phyloP scores from a whole-genome alignment of 768 basidiomycete genomes.

The Psilocybe azurescens region DNA sequence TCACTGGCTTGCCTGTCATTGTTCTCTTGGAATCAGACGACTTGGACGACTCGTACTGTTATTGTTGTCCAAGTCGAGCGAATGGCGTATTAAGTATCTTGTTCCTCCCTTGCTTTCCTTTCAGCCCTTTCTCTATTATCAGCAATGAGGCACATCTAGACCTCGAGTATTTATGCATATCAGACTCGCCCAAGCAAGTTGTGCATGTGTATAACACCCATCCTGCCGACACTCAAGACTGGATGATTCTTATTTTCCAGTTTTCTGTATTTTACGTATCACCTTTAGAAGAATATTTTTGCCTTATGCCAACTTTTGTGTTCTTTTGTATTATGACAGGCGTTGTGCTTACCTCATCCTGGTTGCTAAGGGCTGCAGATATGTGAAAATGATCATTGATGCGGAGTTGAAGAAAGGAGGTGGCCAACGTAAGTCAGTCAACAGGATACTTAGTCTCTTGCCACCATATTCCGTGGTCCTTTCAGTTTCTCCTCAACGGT shows the following conservation, averaged over 20 bases:
- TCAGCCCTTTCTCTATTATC: conserved; percentile 5
- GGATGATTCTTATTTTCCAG: conserved; percentile 9
- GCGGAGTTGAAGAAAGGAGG: background rate
- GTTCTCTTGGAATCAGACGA: conserved; percentile 23
- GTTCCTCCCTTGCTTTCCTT: conserved; percentile 9
- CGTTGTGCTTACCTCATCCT: conserved; percentile 10
- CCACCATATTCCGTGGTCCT: background rate
- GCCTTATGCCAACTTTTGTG: background rate
- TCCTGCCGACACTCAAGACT: conserved; percentile 15
- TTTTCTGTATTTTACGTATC: conserved; percentile 25
- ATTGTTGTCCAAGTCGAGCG: background rate
- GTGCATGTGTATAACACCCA: conserved; percentile 24
- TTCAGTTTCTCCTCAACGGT: background rate
- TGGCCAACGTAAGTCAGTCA: background rate
- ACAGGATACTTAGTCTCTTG: background rate
- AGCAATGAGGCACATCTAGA: conserved; percentile 18
- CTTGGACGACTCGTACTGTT: conserved; percentile 18
- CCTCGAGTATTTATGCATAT: conserved; percentile 16
- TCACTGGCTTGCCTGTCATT: conserved; percentile 24
- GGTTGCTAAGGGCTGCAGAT: background rate
- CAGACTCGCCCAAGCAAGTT: conserved; percentile 12
- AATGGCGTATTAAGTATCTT: conserved; percentile 16
- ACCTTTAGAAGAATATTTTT: conserved; percentile 18
- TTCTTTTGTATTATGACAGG: conserved; percentile 1
- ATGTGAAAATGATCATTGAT: background rate